Conservation (phyloP, 805 yeast genomes). For the Nakazawaea ernobii region DNA sequence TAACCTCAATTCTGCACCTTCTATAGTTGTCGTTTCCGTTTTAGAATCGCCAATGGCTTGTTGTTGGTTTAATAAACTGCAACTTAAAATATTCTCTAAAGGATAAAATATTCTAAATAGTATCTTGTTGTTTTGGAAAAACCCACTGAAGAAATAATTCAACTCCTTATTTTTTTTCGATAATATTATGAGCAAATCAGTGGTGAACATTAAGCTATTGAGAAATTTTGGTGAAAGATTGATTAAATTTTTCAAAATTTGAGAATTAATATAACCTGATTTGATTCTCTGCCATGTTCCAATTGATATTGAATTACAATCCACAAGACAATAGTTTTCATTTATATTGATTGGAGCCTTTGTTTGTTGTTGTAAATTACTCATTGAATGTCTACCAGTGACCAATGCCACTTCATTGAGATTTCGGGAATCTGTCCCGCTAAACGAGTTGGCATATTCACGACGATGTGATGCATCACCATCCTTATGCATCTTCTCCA, state of each 20-base stretch:
- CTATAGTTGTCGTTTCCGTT: constrained; percentile 19
- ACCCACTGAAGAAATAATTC: constrained; percentile 74
- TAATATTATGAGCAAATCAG: constrained; percentile 65
- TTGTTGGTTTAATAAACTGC: constrained; percentile 46
- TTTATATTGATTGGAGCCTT: constrained; percentile 48
- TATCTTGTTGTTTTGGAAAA: constrained; percentile 60
- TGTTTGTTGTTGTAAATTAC: constrained; percentile 16
- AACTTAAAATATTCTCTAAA: constrained; percentile 49
- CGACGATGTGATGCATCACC: constrained; percentile 15
- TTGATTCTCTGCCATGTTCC: constrained; percentile 80
- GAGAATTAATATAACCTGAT: constrained; percentile 47
- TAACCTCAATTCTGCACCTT: constrained; percentile 41
- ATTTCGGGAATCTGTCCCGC: constrained; percentile 13
- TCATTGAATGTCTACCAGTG: constrained; percentile 11
- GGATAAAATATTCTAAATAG: constrained; percentile 72
- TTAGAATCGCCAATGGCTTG: constrained; percentile 25
- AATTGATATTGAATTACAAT: constrained; percentile 62
- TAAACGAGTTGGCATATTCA: constrained; percentile 13
- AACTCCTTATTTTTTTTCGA: constrained; percentile 68
- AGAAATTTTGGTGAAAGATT: constrained; percentile 66
- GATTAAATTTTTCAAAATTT: constrained; percentile 38
- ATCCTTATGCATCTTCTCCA: constrained; percentile 40
- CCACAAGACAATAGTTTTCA: constrained; percentile 63
- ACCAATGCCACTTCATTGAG: constrained; percentile 17
- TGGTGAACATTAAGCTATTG: constrained; percentile 56